Percentiles rank a stretch among this genome's conserved stretches.
Evolutionary conservation across 192 early-diverging fungal genomes (phyloP).

Genomic region (Dissophora ornata): DNA sequence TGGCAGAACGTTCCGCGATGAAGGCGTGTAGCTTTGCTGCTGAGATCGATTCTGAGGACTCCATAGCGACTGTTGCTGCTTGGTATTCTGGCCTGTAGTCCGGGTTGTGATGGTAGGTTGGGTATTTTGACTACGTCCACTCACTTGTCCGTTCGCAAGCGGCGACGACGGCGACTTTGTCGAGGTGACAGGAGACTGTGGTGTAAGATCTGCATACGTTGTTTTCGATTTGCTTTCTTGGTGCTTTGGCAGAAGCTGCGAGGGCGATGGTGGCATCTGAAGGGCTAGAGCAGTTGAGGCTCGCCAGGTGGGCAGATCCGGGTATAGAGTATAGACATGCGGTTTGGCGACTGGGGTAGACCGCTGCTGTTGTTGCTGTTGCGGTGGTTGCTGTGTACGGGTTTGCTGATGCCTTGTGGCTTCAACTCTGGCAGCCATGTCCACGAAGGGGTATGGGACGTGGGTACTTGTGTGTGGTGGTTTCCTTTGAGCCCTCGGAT

Average conservation of each 20-base stretch:
- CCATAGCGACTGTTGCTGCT: not conserved
- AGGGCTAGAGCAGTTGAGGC: constrained; percentile 4
- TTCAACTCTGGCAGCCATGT: constrained; percentile 22
- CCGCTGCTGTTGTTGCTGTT: constrained; percentile 11
- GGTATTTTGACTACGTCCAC: not conserved
- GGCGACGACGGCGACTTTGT: constrained; percentile 13
- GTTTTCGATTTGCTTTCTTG: not conserved
- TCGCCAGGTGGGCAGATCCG: constrained; percentile 25
- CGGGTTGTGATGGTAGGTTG: not conserved
- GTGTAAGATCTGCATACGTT: not conserved
- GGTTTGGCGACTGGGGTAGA: not conserved
- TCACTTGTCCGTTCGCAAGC: not conserved
- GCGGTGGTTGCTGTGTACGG: constrained; percentile 1
- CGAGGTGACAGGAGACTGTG: constrained; percentile 18
- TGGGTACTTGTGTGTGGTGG: too few species aligned
- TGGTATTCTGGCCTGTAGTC: not conserved
- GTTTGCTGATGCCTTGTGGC: constrained; percentile 1
- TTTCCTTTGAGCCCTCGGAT: too few species aligned
- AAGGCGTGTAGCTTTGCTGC: not conserved
- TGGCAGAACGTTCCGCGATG: not conserved
- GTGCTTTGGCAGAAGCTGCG: constrained; percentile 5
- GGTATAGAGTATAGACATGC: constrained; percentile 39
- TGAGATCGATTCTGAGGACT: not conserved
- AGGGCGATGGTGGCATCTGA: constrained; percentile 13
- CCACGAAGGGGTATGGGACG: too few species aligned